phyloP scores from a whole-genome alignment of 345 rosid genomes.

The Microcos paniculata region DNA sequence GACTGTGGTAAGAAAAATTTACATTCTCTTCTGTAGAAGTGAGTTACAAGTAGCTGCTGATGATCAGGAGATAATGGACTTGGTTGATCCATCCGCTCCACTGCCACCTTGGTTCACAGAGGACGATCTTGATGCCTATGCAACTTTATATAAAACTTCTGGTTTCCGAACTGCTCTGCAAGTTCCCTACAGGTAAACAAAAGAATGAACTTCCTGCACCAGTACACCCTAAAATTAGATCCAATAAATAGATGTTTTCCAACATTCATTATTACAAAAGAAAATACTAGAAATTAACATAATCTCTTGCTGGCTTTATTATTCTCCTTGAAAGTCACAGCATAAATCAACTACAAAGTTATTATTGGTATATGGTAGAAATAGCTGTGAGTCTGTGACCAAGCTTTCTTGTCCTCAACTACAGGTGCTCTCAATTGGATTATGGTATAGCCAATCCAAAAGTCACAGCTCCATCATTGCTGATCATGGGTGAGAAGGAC shows the following conservation, averaged over 20 bases:
- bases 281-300: neutral
- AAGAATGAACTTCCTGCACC: neutral
- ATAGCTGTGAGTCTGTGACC: neutral
- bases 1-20: constrained; percentile 43
- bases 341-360: neutral
- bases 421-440: constrained; percentile 7
- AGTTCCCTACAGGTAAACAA: constrained; percentile 46
- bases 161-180: constrained; percentile 42
- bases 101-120: constrained; percentile 47
- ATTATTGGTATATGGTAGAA: neutral
- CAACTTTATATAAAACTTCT: constrained; percentile 41
- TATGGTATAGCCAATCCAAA: neutral
- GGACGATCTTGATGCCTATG: constrained; percentile 46
- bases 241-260: neutral
- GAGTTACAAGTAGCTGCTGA: constrained; percentile 35
- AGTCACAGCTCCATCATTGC: constrained; percentile 3
- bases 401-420: neutral
- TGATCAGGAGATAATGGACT: constrained; percentile 53
- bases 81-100: constrained; percentile 45
- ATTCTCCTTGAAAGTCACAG: neutral
- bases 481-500: constrained; percentile 17
- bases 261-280: neutral
- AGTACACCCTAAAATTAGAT: neutral
- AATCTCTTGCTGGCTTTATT: too few relatives aligned
- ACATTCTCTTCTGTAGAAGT: constrained; percentile 43